These are phyloP conservation scores for Phlebopus sp. DNA, from an alignment of 1,284 basidiomycete species.

Conservation along the genomic window DNA sequence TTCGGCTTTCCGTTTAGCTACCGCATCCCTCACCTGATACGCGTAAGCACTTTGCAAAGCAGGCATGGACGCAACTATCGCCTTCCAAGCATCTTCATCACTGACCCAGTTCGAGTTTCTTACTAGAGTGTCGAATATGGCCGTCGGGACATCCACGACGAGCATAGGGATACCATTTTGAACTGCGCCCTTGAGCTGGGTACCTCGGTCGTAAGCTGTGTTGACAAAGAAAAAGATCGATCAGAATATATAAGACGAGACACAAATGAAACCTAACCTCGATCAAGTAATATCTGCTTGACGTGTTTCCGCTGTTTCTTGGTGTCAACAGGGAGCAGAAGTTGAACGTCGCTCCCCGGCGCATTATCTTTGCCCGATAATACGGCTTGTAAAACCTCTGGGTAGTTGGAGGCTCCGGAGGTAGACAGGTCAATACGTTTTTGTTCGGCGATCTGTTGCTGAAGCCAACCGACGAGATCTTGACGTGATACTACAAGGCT, in stretches of 20 bases:
- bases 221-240: neutral
- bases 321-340: conserved; percentile 62
- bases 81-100: conserved; percentile 73
- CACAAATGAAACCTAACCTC: conserved; percentile 42
- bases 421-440: conserved; percentile 66
- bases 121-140: conserved; percentile 61
- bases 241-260: conserved; percentile 4
- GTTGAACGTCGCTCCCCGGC: conserved; percentile 47
- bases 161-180: conserved; percentile 63
- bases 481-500: conserved; percentile 59
- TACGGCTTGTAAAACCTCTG: conserved; percentile 34
- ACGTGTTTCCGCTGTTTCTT: conserved; percentile 74
- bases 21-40: conserved; percentile 62
- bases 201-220: conserved; percentile 61
- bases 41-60: conserved; percentile 58
- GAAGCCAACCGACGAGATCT: conserved; percentile 70
- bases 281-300: conserved; percentile 66
- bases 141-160: conserved; percentile 62
- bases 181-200: conserved; percentile 54
- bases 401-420: conserved; percentile 47
- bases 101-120: conserved; percentile 59
- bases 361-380: conserved; percentile 43
- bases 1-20: conserved; percentile 57
- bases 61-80: conserved; percentile 52
- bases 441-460: conserved; percentile 74